Evolutionary conservation across 2,329 filamentous ascomycete species (phyloP), one percentile per base, ranked within the genome.

Genomic region (Cylindrodendrum hubeiense): DNA sequence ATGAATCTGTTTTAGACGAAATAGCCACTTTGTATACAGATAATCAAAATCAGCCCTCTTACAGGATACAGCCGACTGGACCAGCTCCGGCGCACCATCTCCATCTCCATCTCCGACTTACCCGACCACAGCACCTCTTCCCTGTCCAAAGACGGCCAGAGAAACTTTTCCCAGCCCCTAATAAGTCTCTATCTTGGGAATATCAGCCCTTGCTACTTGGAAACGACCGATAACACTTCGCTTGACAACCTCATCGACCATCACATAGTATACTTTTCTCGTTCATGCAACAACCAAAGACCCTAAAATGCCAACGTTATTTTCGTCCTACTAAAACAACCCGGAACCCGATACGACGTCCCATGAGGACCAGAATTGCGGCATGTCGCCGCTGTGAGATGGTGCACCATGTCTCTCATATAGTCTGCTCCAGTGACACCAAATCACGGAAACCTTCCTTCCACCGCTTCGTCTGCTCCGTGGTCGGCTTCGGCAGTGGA

Each of bases 361-460:
- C 30, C 56, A 57, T 56, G 52, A 54, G 46, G 55, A 53, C n/a
- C 51, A 49, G 34, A 49, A 49, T 33, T 44, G 19, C 37, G 51
- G 15, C 39, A 62, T 65, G 53, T 33, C 59, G 63, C 63, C 39
- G 33, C 66, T 63, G 50, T 15, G 39, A 19, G 12, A 28, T 26
- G 28, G 56, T 64, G 52, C 43, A 53, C 56, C 58, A 26, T 52
- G 58, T 43, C 47, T 19, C 50, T 73, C 60, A 85, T 56, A 86
- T 71, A 15, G 80, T 81, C 77, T 85, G 85, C 76, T 89, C 87
- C 67, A 88, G 71, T 52, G 81, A 67, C 44, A 87, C 77, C 50
- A 89, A 74, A 30, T 86, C 85, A 64, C 83, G 79, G 77, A 87
- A 89, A 13, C 84, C 85, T 61, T 88, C 85, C 72, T 86, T 87